Evolutionary conservation across 331 rosid species (phyloP), one percentile per base, ranked within the genome.

Genomic region (Malus hybrid): DNA sequence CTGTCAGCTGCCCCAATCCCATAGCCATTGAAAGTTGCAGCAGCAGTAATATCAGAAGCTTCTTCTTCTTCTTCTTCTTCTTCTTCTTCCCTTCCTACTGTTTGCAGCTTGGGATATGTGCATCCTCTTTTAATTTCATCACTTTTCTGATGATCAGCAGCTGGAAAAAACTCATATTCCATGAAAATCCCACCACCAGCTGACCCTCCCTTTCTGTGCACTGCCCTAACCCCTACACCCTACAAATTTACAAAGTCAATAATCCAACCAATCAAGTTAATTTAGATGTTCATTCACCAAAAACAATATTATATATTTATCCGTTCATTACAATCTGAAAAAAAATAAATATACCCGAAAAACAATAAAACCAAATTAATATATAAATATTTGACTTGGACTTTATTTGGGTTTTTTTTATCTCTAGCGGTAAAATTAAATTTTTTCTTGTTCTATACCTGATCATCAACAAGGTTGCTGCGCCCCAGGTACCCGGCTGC

Each of bases 111-210:
- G 86, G 80, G 78, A 88, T 32, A 16, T 20, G 90, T 76, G 90
- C 80, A 52, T 46, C 83, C 82, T 60, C 67, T 50, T 50, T 50
- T 39, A 32, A 61, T 32, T 42, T 32, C 69, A 11, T 13, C 27
- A 74, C 71, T 81, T 76, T 64, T 66, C 6, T n/a, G 6, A 19
- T 46, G 0, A 19, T 46, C 52, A 66, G 81, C 82, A 29, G 79
- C 83, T 44, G 91, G 96, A 69, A 94, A 92, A 72, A 94, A 94
- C 13, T 90, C 93, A 65, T 94, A 94, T 67, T 94, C 99, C 96
- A 85, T 90, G 44, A 94, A 77, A 73, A 82, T 75, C n/a, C 77
- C 72, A 14, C 84, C 82, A 24, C 72, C 77, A 67, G 29, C 56
- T 59, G 61, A 55, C 73, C 60, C 79, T 65, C 82, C 93, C 69